These are phyloP conservation scores for Amanita pseudoporphyria DNA, from an alignment of 768 basidiomycete genomes.

Conservation along the genomic window DNA sequence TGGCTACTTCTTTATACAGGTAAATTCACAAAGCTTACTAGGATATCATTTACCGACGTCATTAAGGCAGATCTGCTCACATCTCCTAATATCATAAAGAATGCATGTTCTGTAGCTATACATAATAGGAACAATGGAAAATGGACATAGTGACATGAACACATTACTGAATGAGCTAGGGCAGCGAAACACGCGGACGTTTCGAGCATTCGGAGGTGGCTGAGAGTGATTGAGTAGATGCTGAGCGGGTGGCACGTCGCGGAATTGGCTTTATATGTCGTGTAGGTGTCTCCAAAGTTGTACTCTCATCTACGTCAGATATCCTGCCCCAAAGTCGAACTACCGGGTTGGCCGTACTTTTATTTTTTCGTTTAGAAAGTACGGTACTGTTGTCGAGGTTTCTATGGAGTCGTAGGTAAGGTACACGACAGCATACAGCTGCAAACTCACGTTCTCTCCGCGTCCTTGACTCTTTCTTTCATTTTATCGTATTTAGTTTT, in stretches of 20 bases:
- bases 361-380: background rate
- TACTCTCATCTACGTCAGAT: too few relatives aligned
- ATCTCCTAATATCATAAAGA: too few relatives aligned
- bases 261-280: constrained; percentile 2
- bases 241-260: background rate
- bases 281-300: background rate
- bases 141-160: background rate
- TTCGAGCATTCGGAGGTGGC: background rate
- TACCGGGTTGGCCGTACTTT: background rate
- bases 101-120: too few relatives aligned
- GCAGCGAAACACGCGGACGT: background rate
- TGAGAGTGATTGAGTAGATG: background rate
- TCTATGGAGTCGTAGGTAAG: background rate
- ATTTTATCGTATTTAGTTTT: background rate
- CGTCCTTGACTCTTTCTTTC: background rate
- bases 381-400: background rate
- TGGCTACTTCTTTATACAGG: too few relatives aligned
- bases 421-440: background rate
- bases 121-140: background rate
- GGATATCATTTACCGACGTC: too few relatives aligned
- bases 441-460: background rate
- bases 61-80: too few relatives aligned
- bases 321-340: background rate
- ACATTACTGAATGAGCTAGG: background rate
- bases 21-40: too few relatives aligned